Evolutionary conservation across 495 filamentous ascomycete species (phyloP).

Genomic region (Neurospora sp.): DNA sequence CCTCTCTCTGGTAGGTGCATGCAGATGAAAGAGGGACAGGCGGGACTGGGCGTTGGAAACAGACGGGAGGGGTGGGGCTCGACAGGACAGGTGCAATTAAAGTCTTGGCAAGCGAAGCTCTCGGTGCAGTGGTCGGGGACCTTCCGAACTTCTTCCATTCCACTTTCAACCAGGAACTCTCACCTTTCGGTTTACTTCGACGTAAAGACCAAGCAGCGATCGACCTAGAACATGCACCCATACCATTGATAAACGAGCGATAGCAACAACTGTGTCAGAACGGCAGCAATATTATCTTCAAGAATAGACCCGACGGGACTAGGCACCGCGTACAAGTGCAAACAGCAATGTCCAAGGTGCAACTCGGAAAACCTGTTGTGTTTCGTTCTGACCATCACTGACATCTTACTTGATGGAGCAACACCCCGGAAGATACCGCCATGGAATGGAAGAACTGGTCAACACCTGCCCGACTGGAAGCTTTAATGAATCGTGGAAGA

Average conservation of each 20-base stretch:
- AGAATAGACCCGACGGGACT: not conserved
- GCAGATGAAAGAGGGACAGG: not conserved
- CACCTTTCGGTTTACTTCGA: not conserved
- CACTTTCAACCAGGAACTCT: not conserved
- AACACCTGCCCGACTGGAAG: not conserved
- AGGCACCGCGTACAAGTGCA: not conserved
- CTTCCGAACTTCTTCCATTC: not conserved
- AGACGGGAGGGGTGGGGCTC: not conserved
- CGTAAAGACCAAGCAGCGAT: not conserved
- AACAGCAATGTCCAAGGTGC: not conserved
- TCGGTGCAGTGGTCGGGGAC: not conserved
- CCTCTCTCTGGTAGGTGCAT: not conserved
- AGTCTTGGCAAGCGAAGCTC: not conserved
- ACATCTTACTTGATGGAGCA: not conserved
- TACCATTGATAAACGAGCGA: not conserved
- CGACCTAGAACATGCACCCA: not conserved
- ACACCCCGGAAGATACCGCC: not conserved
- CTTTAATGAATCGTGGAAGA: not conserved
- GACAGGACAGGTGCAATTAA: not conserved
- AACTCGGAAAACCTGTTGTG: not conserved
- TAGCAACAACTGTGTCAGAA: not conserved
- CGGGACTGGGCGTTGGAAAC: not conserved
- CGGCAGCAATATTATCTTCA: not conserved
- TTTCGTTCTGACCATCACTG: not conserved
- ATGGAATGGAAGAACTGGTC: not conserved